Evolutionary conservation across 306 rosid species (phyloP), one percentile per base, ranked within the genome.

Genomic region (Fagus sylvatica): DNA sequence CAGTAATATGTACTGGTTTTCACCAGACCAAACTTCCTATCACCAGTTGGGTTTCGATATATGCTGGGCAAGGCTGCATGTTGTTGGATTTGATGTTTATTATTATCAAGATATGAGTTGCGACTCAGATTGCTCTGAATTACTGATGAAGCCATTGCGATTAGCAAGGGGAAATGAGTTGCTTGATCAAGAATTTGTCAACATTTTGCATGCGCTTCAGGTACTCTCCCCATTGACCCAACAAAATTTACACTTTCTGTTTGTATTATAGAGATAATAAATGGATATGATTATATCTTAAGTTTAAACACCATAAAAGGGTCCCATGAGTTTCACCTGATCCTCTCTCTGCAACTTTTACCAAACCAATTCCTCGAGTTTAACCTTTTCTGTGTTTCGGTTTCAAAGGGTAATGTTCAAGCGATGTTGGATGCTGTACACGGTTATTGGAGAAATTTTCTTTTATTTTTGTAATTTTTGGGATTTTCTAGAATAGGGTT

Each of bases 141-240:
- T 87, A 60, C 71, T 87, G 74, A 57, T 79, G 69, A 84, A 81
- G 81, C 89, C 88, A 13, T 80, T 87, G 73, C 78, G 12, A 42
- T 73, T 95, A 83, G 96, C 84, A 33, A 76, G 84, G 75, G 91
- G 83, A 74, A 72, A 78, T 75, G 90, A 88, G 79, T 76, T 88
- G 82, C 86, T 93, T 53, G 88, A 88, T 61, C 72, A 55, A 22
- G 90, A 88, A 68, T 95, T 93, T 77, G 80, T 66, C 78, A 90
- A 91, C 74, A 85, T 93, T 82, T 85, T 95, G 94, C 98, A 95
- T n/a, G 93, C 92, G 3, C 96, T 95, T 81, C 97, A 93, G 99
- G 98, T 91, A 87, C 39, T 87, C 71, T 60, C 28, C 28, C 28
- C 28, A 22, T 22, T 22, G 28, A 36, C 41, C 62, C 40, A 12